phyloP scores from a whole-genome alignment of 768 basidiomycete species.

The Kwoniella dejecticola region DNA sequence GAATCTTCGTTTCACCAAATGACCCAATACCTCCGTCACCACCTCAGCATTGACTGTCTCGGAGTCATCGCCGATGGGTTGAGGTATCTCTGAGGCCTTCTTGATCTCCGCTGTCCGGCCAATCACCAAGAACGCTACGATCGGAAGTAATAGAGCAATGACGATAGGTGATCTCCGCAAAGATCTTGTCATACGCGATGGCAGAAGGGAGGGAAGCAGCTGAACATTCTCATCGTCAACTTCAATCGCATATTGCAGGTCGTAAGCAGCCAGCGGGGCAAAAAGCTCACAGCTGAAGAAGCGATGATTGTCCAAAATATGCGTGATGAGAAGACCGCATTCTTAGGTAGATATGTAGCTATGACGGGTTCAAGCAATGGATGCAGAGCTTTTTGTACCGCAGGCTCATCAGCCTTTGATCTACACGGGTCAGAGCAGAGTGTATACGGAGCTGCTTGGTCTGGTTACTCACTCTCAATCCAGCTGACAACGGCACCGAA shows the following conservation, averaged over 20 bases:
- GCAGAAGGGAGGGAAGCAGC: slow-evolving; percentile 46
- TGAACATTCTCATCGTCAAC: slow-evolving; percentile 3
- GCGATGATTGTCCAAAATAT: slow-evolving; percentile 44
- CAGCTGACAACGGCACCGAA: slow-evolving; percentile 45
- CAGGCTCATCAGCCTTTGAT: background rate
- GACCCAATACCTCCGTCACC: slow-evolving; percentile 6
- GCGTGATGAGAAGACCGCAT: slow-evolving; percentile 32
- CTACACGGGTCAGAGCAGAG: no score
- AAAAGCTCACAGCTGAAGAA: slow-evolving; percentile 41
- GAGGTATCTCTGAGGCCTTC: slow-evolving; percentile 36
- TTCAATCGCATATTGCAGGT: background rate
- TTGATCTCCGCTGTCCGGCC: slow-evolving; percentile 53
- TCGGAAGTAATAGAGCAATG: slow-evolving; percentile 43
- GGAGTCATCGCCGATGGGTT: slow-evolving; percentile 5
- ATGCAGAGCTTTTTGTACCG: slow-evolving; percentile 37
- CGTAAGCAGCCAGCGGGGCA: background rate
- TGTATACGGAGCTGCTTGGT: no score
- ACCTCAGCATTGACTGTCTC: slow-evolving; percentile 3
- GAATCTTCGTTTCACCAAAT: slow-evolving; percentile 19
- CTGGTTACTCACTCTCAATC: slow-evolving; percentile 51
- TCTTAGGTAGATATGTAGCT: slow-evolving; percentile 31
- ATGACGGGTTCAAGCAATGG: slow-evolving; percentile 44
- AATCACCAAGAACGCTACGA: slow-evolving; percentile 51
- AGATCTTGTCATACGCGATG: slow-evolving; percentile 37
- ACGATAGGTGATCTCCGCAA: slow-evolving; percentile 31